Percentiles rank a stretch among this genome's conserved stretches.
Evolutionary conservation across 257 asterid species (phyloP).

Genomic region (Schizonepeta tenuifolia): DNA sequence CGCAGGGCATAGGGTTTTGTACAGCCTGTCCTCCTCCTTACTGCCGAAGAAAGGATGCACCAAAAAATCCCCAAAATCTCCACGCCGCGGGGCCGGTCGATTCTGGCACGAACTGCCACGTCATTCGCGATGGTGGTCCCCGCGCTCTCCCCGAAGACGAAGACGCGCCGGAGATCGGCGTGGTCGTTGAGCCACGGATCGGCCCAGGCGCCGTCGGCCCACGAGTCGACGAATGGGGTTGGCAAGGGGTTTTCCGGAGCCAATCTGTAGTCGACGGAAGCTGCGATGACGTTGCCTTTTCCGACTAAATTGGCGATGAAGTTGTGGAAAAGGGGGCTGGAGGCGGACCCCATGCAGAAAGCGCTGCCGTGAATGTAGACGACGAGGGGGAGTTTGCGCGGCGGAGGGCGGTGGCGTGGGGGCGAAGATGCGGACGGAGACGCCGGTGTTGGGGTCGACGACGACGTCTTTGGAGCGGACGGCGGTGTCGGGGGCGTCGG

Average conservation of each 20-base stretch:
- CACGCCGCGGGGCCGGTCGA: conserved; percentile 14
- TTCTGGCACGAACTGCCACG: conserved; percentile 62
- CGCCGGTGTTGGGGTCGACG: conserved; percentile 46
- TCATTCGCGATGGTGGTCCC: conserved; percentile 68
- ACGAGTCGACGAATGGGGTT: conserved; percentile 64
- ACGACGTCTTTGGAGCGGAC: conserved; percentile 58
- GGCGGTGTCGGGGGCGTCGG: conserved; percentile 45
- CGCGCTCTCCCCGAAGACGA: conserved; percentile 76
- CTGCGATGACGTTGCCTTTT: conserved; percentile 45
- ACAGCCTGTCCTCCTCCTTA: conserved; percentile 49
- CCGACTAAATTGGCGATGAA: conserved; percentile 44
- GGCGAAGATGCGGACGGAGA: conserved; percentile 54
- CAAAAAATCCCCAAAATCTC: conserved; percentile 46
- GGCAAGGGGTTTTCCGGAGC: conserved; percentile 72
- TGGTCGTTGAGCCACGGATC: conserved; percentile 63
- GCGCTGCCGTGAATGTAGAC: conserved; percentile 73
- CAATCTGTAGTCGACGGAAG: conserved; percentile 63
- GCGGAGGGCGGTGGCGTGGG: conserved; percentile 42
- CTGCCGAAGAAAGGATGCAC: conserved; percentile 63
- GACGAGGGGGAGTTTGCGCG: conserved; percentile 49
- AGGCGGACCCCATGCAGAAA: conserved; percentile 56
- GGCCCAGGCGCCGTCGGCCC: conserved; percentile 53
- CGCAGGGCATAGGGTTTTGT: conserved; percentile 51
- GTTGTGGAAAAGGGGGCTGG: conserved; percentile 38
- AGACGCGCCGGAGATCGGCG: conserved; percentile 62